A percentile compares a stretch with the other conserved stretches of the same genome.
Evolutionary conservation across 441 rosid genomes (phyloP).

Genomic region (Gossypium laxum): DNA sequence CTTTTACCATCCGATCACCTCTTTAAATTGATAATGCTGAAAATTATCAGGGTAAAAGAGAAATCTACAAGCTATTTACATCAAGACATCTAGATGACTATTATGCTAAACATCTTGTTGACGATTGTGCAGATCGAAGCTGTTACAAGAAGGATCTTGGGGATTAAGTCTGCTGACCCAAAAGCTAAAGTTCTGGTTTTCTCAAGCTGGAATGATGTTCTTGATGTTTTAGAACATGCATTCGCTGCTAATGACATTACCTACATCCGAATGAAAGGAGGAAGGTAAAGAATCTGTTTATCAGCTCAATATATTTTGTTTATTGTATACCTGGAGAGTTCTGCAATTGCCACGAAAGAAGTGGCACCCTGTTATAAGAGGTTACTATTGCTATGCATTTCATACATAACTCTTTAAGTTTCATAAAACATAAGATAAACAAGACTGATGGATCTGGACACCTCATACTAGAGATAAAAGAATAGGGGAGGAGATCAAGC

Average conservation of each 20-base stretch:
- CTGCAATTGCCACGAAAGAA: not conserved
- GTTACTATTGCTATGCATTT: not conserved
- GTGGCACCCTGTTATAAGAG: not conserved
- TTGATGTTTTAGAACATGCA: conserved; percentile 88
- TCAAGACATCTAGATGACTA: not conserved
- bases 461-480: not conserved
- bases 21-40: not conserved
- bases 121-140: conserved; percentile 62
- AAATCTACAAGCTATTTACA: not conserved
- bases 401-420: not conserved
- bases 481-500: not conserved
- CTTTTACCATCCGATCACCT: not conserved
- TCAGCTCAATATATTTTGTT: not conserved
- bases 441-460: not conserved
- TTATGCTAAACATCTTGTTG: conserved; percentile 12
- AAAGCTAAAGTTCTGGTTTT: conserved; percentile 82
- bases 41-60: not conserved
- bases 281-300: conserved; percentile 46
- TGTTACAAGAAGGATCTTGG: conserved; percentile 72
- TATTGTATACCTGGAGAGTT: not conserved
- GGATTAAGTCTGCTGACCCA: conserved; percentile 70
- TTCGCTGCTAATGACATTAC: conserved; percentile 57
- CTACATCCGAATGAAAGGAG: conserved; percentile 82
- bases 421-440: not conserved
- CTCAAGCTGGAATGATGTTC: conserved; percentile 98